Evolutionary conservation across 2,329 filamentous ascomycete genomes (phyloP), one percentile per base, ranked within the genome.

Genomic region (Pezicula rhizophila): DNA sequence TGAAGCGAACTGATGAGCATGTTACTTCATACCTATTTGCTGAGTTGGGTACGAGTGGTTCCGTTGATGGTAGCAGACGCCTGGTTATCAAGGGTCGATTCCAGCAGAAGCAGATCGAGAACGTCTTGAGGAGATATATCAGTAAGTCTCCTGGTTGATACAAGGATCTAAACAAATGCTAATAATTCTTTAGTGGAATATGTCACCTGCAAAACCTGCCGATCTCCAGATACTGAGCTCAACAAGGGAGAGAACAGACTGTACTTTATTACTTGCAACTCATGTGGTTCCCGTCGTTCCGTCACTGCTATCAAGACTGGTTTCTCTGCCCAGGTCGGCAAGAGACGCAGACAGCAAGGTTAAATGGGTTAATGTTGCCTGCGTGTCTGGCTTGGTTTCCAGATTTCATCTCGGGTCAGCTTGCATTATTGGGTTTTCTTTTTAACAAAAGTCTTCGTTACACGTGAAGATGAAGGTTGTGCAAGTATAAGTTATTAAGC

Each of bases 41-140:
- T 59, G 93, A 99, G 72, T 80, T 99, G 83, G 93, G 93, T 77
- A 99, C 93, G 58, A 95, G 83, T 66, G 93, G 93, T 69, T 95
- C 88, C 67, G 90, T 96, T 48, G 93, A 96, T 73, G 93, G 92
- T 61, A 89, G 81, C 72, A 84, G 90, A 70, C 85, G 92, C 66
- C 73, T 99, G 64, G 91, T 99, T 66, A 99, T 99, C 80, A 96
- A 96, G 80, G 93, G 93, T 78, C 89, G 93, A 66, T 99, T 99
- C 87, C 92, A 97, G 72, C 92, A 97, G 76, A 96, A 96, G 76
- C 92, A 97, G 77, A 91, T 97, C 66, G 93, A 99, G 77, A 96
- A 95, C 72, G 90, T 97, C 46, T 73, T 97, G 67, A 80, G 92
- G 74, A 88, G 92, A 77, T 96, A 96, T 71, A 96, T 96, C 68